A percentile compares a stretch with the other conserved stretches of the same genome.
These are phyloP conservation scores for Globisporangium carolinianum DNA, from an alignment of 352 stramenopile species.

Conservation along the genomic window DNA sequence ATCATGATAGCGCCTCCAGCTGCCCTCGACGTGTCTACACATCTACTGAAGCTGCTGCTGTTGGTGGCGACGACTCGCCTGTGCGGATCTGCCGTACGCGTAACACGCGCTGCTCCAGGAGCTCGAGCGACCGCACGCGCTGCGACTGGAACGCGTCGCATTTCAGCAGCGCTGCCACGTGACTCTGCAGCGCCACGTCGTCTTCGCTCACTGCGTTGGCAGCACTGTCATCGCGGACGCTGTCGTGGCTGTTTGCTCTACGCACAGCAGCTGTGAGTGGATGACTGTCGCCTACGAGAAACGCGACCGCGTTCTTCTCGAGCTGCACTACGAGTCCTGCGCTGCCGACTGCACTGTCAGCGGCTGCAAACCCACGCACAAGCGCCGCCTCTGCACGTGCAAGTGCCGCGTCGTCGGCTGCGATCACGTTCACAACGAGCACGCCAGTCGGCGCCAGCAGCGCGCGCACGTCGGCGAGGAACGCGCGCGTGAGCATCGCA, in stretches of 20 bases:
- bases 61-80: not conserved
- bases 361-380: conserved; percentile 16
- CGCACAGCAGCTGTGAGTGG: conserved; percentile 13
- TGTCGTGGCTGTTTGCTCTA: no score
- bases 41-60: not conserved
- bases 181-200: not conserved
- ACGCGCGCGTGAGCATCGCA: conserved; percentile 32
- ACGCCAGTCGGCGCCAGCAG: conserved; percentile 25
- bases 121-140: conserved; percentile 4
- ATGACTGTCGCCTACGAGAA: not conserved
- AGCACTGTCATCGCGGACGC: no score
- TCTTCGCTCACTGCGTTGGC: not conserved
- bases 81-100: not conserved
- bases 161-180: not conserved
- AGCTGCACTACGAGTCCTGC: conserved; percentile 24
- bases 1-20: no score
- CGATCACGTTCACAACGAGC: conserved; percentile 60
- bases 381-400: conserved; percentile 20
- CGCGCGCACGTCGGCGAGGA: conserved; percentile 22
- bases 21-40: not conserved
- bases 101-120: not conserved
- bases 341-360: no score
- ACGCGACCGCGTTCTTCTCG: conserved; percentile 31
- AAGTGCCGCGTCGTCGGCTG: conserved; percentile 25
- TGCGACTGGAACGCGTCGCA: conserved; percentile 6